These are phyloP conservation scores for Ziziphus jujuba DNA, from an alignment of 306 rosid genomes.

Conservation along the genomic window DNA sequence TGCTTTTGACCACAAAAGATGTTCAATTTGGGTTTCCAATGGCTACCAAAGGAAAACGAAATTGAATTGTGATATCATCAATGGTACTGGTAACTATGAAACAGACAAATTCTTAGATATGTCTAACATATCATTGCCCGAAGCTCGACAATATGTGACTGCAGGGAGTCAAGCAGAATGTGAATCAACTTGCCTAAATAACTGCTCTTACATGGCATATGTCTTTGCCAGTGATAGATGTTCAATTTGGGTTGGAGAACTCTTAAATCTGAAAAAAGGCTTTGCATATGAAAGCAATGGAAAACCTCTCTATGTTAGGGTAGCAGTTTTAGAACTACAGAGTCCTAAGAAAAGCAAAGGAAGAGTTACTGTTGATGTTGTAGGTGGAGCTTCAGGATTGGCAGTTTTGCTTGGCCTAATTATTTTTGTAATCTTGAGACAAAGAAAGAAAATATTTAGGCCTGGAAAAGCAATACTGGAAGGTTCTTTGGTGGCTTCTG, in stretches of 20 bases:
- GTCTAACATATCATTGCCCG: conserved; percentile 37
- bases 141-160: conserved; percentile 4
- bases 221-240: conserved; percentile 38
- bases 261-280: conserved; percentile 51
- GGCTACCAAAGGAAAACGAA: conserved; percentile 47
- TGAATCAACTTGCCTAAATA: conserved; percentile 37
- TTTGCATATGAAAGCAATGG: conserved; percentile 36
- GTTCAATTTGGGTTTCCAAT: conserved; percentile 47
- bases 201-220: conserved; percentile 58
- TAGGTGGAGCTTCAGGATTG: conserved; percentile 17
- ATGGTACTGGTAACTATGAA: conserved; percentile 7
- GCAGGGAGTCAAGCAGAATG: conserved; percentile 40
- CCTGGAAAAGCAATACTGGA: not conserved
- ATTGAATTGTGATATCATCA: conserved; percentile 27
- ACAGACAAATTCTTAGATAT: conserved; percentile 40
- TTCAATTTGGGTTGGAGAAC: conserved; percentile 43
- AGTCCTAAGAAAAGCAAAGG: conserved; percentile 32
- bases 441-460: conserved; percentile 28
- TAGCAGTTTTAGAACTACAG: conserved; percentile 63
- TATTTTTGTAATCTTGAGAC: conserved; percentile 24
- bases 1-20: conserved; percentile 34
- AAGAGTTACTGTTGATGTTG: conserved; percentile 22
- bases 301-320: conserved; percentile 40
- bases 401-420: conserved; percentile 31
- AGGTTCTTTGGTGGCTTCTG: conserved; percentile 36